Evolutionary conservation across 768 basidiomycete species (phyloP), one percentile per base, ranked within the genome.

Genomic region (Termitomyces sp.): DNA sequence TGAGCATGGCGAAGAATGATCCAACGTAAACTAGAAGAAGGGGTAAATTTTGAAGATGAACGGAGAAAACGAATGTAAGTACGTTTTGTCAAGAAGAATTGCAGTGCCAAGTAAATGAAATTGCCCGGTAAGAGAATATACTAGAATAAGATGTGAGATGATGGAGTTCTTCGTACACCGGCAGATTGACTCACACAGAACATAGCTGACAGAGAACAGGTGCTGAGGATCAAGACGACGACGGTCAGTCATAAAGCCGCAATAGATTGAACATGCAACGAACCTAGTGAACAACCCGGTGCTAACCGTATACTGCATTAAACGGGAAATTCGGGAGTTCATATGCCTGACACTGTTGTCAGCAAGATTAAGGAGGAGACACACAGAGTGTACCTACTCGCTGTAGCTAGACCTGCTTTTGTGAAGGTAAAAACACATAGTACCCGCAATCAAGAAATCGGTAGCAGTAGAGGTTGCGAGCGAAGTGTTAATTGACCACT

Each of bases 1-100:
- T 77, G 30, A 78, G 68, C 72, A 77, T 72, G 2, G 73, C 69
- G 14, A 77, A 59, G 62, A 75, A 81, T 0, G 78, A 79, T n/a
- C 71, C 74, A 34, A 76, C 70, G 52, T 80, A 80, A 8, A 81
- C 79, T 80, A 19, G 1, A 38, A 51, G 43, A 28, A 28, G 28
- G 7, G 28, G 28, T 28, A 7, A 7, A 28, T 9, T 34, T 34
- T 5, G 5, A 19, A 17, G 38, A 7, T 21, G n/a, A 49, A 49
- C n/a, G 2, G 17, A 38, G 24, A 5, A 17, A 38, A 17, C 10
- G 26, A 11, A 34, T 5, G 41, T 9, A 64, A 73, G 28, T 66
- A 77, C 78, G 65, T 60, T 77, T 74, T 11, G 77, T 78, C 9
- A 76, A 64, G 7, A 79, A 59, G 54, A 75, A 77, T 51, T 74